phyloP scores from a whole-genome alignment of 2,329 filamentous ascomycete species.

The Didymosphaeria variabile region DNA sequence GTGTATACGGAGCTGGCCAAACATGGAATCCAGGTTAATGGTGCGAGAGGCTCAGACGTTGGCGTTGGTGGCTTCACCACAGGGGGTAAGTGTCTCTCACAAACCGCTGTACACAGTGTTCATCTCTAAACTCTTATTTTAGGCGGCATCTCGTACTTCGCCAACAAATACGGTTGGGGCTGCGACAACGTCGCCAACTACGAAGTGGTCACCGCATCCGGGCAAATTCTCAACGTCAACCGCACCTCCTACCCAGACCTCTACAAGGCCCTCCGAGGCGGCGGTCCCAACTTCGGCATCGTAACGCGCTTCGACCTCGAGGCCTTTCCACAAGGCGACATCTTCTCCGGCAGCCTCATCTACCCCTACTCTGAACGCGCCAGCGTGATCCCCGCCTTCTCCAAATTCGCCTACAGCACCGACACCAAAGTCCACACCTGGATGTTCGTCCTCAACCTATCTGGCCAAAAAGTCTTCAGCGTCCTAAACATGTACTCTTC shows the following conservation, averaged over 20 bases:
- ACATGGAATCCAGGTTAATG: conserved; percentile 9
- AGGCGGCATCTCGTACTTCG: conserved; percentile 38
- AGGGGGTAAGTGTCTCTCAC: not conserved
- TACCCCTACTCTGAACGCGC: not conserved
- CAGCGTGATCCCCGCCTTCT: not conserved
- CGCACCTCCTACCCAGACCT: conserved; percentile 49
- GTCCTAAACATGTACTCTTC: conserved; percentile 17
- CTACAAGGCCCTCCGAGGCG: conserved; percentile 43
- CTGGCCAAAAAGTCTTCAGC: conserved; percentile 13
- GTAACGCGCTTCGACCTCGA: conserved; percentile 40
- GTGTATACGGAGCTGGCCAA: conserved; percentile 40
- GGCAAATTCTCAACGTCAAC: conserved; percentile 18
- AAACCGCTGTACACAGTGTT: not conserved
- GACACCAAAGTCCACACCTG: conserved; percentile 20
- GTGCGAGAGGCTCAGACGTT: conserved; percentile 15
- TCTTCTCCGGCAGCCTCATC: conserved; percentile 13
- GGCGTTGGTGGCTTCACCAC: conserved; percentile 21
- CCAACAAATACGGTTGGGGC: conserved; percentile 32
- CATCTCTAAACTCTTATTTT: not conserved
- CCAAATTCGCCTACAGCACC: conserved; percentile 12
- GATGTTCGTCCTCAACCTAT: conserved; percentile 9
- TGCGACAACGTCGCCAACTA: conserved; percentile 42
- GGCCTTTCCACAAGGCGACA: conserved; percentile 31
- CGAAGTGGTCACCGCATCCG: conserved; percentile 34
- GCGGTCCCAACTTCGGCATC: conserved; percentile 49